Percentiles rank a stretch among this genome's conserved stretches.
These are phyloP conservation scores for Achaetomium macrosporum DNA, from an alignment of 2,329 filamentous ascomycete species.

Conservation along the genomic window DNA sequence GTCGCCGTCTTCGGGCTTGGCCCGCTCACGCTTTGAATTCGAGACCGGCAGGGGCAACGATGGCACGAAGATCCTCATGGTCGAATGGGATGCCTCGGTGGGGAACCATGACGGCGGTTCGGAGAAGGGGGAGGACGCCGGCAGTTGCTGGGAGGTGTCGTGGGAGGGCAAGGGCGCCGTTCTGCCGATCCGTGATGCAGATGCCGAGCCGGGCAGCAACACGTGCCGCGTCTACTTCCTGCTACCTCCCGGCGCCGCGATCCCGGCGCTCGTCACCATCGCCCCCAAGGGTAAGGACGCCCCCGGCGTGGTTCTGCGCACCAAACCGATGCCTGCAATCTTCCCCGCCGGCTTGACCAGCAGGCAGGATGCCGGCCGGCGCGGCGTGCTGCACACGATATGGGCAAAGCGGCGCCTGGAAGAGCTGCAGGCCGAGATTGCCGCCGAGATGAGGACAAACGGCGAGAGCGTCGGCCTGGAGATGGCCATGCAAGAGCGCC, in stretches of 20 bases:
- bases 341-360: conserved; percentile 71
- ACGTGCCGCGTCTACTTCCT: conserved; percentile 67
- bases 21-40: conserved; percentile 83
- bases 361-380: conserved; percentile 60
- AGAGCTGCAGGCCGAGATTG: conserved; percentile 71
- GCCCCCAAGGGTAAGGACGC: conserved; percentile 33
- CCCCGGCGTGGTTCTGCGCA: conserved; percentile 45
- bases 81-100: conserved; percentile 67
- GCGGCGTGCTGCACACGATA: conserved; percentile 80
- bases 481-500: conserved; percentile 76
- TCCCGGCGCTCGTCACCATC: conserved; percentile 69
- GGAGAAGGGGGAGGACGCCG: conserved; percentile 38
- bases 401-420: conserved; percentile 82
- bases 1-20: conserved; percentile 42
- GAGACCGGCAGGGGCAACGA: conserved; percentile 70
- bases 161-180: conserved; percentile 78
- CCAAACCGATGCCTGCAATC: conserved; percentile 81
- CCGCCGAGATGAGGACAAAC: conserved; percentile 64
- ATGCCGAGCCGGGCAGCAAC: conserved; percentile 31
- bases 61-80: conserved; percentile 87
- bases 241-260: conserved; percentile 62
- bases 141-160: conserved; percentile 61
- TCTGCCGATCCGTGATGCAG: conserved; percentile 57
- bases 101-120: conserved; percentile 36
- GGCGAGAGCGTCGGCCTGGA: conserved; percentile 75